These are phyloP conservation scores for Chlamydomonas eustigma DNA, from an alignment of 139 green algal genomes.

Conservation along the genomic window DNA sequence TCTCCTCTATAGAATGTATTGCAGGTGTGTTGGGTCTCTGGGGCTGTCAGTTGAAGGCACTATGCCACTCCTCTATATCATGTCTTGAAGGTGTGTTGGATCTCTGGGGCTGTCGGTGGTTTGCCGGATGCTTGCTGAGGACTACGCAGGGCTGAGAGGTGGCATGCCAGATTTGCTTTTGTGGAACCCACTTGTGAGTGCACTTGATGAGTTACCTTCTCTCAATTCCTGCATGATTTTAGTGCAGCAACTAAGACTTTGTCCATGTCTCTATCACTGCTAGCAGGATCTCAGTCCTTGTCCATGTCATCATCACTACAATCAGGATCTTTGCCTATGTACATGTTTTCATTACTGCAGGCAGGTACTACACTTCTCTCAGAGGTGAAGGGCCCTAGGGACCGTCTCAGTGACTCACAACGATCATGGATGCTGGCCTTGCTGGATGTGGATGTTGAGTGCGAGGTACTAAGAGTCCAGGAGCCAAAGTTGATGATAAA, in stretches of 20 bases:
- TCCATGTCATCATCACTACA: too few relatives aligned
- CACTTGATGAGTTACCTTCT: too few relatives aligned
- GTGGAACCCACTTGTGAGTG: conserved; percentile 47
- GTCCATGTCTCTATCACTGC: too few relatives aligned
- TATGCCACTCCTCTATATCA: too few relatives aligned
- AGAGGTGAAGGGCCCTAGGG: conserved; percentile 61
- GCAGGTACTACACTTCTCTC: conserved; percentile 28
- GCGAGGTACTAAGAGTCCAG: conserved; percentile 5
- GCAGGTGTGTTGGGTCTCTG: conserved; percentile 60
- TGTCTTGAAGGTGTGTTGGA: conserved; percentile 64
- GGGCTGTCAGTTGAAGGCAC: too few relatives aligned
- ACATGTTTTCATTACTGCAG: neutral
- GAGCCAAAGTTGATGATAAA: too few relatives aligned
- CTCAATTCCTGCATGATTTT: too few relatives aligned
- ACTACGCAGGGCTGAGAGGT: conserved; percentile 60
- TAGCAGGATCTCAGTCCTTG: too few relatives aligned
- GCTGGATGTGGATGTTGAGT: conserved; percentile 8
- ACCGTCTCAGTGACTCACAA: conserved; percentile 78
- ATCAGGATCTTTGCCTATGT: too few relatives aligned
- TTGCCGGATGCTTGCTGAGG: conserved; percentile 68
- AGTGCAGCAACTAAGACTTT: too few relatives aligned
- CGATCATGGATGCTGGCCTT: conserved; percentile 69
- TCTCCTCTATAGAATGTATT: neutral
- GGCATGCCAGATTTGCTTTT: conserved; percentile 88
- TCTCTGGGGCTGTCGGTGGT: conserved; percentile 62